Evolutionary conservation across 2,329 filamentous ascomycete genomes (phyloP), one percentile per base, ranked within the genome.

Genomic region (Diaporthe vexans): DNA sequence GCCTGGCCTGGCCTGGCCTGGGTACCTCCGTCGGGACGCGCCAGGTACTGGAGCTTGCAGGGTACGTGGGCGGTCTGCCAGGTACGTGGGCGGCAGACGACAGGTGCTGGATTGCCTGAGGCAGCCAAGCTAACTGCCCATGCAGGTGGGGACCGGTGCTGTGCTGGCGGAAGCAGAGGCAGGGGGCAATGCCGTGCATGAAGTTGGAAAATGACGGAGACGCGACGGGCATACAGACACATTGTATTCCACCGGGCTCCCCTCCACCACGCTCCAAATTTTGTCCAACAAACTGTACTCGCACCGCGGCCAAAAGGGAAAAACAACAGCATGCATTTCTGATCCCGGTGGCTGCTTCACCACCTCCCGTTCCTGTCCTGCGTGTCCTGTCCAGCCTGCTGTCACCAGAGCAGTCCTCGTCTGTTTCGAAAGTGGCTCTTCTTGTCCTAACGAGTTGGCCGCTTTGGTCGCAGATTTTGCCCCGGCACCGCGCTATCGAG

Each of bases 381-480:
- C 40, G 33, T 48, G 33, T 63, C n/a, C 59, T 57, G 56, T 24
- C n/a, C 51, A 35, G 46, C 24, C 48, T 73, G 51, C 29, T 37
- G 26, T 35, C 43, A 40, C 63, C 46, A n/a, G 72, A 57, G 17
- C 29, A 17, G 40, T 40, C 71, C 48, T 71, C 58, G 40, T 24
- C 54, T 51, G 43, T 59, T 61, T 40, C 35, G 56, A 72, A 54
- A 46, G 56, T 35, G 58, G 40, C 40, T 52, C 52, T 52, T 48
- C 51, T 24, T 46, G 52, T 54, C 63, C 57, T 51, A 43, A 61
- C 40, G 71, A 59, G 48, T 24, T 69, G 56, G 63, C 57, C n/a
- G 26, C 40, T 57, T 65, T 54, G 54, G 71, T 73, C 37, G 74
- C 71, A 75, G 74, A 73, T 73, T 75, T 67, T 75, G 65, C 73